phyloP scores from a whole-genome alignment of 495 filamentous ascomycete species.

The Podospora conica region DNA sequence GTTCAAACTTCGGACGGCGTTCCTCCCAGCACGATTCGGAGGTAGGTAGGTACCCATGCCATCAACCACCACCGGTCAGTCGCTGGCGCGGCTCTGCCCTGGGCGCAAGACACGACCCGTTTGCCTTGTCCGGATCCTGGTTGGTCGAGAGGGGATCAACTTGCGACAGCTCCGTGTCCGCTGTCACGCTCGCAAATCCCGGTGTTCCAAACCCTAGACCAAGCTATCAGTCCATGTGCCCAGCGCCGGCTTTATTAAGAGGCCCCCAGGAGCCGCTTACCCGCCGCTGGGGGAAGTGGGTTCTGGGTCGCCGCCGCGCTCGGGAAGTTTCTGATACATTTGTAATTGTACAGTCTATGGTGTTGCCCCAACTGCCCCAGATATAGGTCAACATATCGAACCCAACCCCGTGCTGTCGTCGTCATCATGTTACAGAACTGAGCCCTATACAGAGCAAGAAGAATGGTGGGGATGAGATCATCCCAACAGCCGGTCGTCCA shows the following conservation, averaged over 20 bases:
- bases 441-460: constrained; percentile 14
- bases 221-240: background rate
- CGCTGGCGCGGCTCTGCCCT: background rate
- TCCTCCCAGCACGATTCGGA: background rate
- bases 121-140: constrained; percentile 7
- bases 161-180: constrained; percentile 2
- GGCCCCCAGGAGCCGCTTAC: background rate
- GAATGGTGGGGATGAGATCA: constrained; percentile 4
- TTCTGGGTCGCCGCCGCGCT: background rate
- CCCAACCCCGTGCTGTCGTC: background rate
- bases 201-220: constrained; percentile 2
- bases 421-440: constrained; percentile 15
- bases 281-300: background rate
- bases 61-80: constrained; percentile 4
- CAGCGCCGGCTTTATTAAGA: background rate
- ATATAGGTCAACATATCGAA: background rate
- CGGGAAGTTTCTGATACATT: constrained; percentile 6
- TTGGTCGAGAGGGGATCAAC: background rate
- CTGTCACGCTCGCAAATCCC: background rate
- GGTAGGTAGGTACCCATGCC: constrained; percentile 5
- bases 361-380: background rate
- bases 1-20: constrained; percentile 2
- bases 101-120: constrained; percentile 1
- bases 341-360: background rate
- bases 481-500: constrained; percentile 12